phyloP scores from a whole-genome alignment of 805 yeast genomes.

The Blastobotrys americana region DNA sequence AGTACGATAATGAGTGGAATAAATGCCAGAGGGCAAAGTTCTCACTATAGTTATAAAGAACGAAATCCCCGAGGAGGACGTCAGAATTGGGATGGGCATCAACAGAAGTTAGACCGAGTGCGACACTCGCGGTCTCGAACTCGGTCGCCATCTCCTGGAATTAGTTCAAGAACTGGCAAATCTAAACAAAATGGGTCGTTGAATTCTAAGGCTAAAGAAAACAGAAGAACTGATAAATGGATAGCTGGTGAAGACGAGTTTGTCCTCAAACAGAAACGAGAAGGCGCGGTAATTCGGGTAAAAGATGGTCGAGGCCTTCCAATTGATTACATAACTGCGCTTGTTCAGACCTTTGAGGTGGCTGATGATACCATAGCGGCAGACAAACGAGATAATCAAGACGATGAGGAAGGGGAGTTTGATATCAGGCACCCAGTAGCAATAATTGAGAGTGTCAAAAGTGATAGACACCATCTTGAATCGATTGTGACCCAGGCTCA shows the following conservation, averaged over 20 bases:
- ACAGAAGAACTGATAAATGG: constrained; percentile 19
- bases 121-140: too few species aligned
- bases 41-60: too few species aligned
- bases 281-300: constrained; percentile 27
- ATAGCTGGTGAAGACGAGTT: constrained; percentile 26
- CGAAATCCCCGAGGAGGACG: too few species aligned
- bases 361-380: neutral
- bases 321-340: constrained; percentile 17
- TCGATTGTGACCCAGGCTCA: neutral
- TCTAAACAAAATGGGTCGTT: too few species aligned
- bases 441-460: neutral
- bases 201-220: neutral
- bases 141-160: too few species aligned
- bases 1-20: too few species aligned
- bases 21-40: too few species aligned
- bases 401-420: neutral
- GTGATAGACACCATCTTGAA: too few species aligned
- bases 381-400: neutral
- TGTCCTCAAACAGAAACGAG: constrained; percentile 23
- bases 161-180: too few species aligned
- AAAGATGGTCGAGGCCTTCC: constrained; percentile 22
- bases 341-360: constrained; percentile 11
- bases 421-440: neutral
- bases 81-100: too few species aligned
- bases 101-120: too few species aligned